Evolutionary conservation across 2,329 filamentous ascomycete genomes (phyloP), one percentile per base, ranked within the genome.

Genomic region (Stagonosporopsis tanaceti): DNA sequence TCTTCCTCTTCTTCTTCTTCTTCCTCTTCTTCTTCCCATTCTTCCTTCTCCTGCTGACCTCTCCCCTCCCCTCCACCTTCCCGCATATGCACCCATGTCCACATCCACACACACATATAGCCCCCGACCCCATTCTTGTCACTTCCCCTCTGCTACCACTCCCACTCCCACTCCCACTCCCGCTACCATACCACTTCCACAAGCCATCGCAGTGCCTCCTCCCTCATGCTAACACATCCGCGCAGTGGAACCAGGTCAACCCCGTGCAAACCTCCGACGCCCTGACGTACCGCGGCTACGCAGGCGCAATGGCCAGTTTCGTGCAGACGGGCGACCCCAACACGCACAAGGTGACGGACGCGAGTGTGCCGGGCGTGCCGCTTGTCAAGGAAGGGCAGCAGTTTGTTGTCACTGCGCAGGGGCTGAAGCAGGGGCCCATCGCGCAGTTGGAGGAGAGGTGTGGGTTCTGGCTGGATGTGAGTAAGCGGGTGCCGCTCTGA

Each of bases 281-380:
- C 0, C 60, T 83, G 0, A 83, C 83, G 6, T 89, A 88, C 59
- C 60, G 82, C 17, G 85, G 83, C 11, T 88, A 82, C 59, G 71
- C 81, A 1, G 86, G 87, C 4, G 85, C 85, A 0, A 82, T 88
- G 65, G 85, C 83, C 0, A 85, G 82, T 24, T 88, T 87, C 70
- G 82, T 88, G 56, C 79, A 84, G 68, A 85, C 83, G 0, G 84
- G 84, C 0, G 80, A 87, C 68, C 84, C 86, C 0, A 87, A 88
- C 64, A 73, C 78, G 12, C 77, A 84, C 55, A 87, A 87, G 57
- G 59, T 87, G 34, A 86, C 84, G 0, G 76, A 79, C 50, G 57
- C 57, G 1, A 76, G 72, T 27, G 67, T 79, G 44, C 70, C 72
- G 15, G 81, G 76, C 1, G 80, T 87, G 7, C 84, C 85, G 1